Evolutionary conservation across 306 rosid species (phyloP).

Genomic region (Cicer arietinum): DNA sequence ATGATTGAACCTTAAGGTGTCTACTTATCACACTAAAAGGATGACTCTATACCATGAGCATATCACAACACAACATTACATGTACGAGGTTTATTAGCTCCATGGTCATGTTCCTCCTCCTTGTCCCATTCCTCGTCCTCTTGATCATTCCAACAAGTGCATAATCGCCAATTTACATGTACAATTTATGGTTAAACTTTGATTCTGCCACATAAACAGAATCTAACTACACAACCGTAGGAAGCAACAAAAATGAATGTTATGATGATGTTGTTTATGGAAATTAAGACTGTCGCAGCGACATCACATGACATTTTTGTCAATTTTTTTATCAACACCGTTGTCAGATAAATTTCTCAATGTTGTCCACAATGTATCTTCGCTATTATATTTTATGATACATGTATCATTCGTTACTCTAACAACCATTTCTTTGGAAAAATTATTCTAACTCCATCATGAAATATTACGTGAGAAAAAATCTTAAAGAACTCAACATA

Average conservation of each 20-base stretch:
- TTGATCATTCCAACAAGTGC: too few species aligned
- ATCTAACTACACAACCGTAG: constrained; percentile 36
- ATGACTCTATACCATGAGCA: too few species aligned
- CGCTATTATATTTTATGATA: constrained; percentile 32
- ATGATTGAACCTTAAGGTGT: too few species aligned
- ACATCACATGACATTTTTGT: constrained; percentile 24
- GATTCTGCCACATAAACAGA: constrained; percentile 32
- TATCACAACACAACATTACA: too few species aligned
- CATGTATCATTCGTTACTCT: constrained; percentile 42
- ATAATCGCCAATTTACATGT: too few species aligned
- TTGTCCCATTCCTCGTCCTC: too few species aligned
- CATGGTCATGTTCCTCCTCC: too few species aligned
- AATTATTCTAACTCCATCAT: constrained; percentile 1
- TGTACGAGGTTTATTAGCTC: too few species aligned
- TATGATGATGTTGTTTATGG: constrained; percentile 32
- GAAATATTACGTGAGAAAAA: not conserved
- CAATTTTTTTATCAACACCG: constrained; percentile 46
- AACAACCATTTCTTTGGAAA: constrained; percentile 40
- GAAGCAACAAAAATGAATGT: not conserved
- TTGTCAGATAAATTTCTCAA: constrained; percentile 5
- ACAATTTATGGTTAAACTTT: constrained; percentile 4
- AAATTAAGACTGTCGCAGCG: constrained; percentile 49
- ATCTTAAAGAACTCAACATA: constrained; percentile 10
- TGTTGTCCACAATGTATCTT: constrained; percentile 36
- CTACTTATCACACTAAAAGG: too few species aligned